Evolutionary conservation across 129 eudicot genomes (phyloP).

Genomic region (Apium graveolens): DNA sequence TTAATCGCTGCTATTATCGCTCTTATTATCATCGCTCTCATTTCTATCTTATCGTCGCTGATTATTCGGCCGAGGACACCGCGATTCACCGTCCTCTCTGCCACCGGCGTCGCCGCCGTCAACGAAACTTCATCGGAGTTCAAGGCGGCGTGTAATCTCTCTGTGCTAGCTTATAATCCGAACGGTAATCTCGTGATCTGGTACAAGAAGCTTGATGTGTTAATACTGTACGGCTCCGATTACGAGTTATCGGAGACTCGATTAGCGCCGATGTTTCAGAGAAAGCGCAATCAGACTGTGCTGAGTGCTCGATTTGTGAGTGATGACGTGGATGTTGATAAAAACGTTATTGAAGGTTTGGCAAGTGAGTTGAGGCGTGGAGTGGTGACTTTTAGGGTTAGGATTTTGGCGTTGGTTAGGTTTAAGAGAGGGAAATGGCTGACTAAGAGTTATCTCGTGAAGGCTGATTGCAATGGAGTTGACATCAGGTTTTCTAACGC

Average conservation of each 20-base stretch:
- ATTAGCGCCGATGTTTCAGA: background rate
- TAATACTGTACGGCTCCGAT: background rate
- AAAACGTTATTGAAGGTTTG: background rate
- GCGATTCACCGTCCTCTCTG: background rate
- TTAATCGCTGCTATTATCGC: background rate
- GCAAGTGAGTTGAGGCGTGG: background rate
- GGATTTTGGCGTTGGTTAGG: background rate
- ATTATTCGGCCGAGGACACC: background rate
- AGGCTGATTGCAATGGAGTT: background rate
- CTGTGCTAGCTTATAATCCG: background rate
- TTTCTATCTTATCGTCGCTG: background rate
- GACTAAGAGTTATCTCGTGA: background rate
- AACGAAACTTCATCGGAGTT: background rate
- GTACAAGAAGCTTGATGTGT: background rate
- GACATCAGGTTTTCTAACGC: background rate
- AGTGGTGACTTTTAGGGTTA: slow-evolving; percentile 1
- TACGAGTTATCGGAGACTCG: background rate
- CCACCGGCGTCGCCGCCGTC: background rate
- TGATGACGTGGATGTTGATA: background rate
- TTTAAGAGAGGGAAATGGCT: slow-evolving; percentile 1
- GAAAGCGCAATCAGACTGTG: background rate
- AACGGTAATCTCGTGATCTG: background rate
- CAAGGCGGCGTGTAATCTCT: background rate
- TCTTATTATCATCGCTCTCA: background rate
- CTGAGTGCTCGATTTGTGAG: background rate